Evolutionary conservation across 306 rosid species (phyloP).

Genomic region (Pachyrhizus erosus): DNA sequence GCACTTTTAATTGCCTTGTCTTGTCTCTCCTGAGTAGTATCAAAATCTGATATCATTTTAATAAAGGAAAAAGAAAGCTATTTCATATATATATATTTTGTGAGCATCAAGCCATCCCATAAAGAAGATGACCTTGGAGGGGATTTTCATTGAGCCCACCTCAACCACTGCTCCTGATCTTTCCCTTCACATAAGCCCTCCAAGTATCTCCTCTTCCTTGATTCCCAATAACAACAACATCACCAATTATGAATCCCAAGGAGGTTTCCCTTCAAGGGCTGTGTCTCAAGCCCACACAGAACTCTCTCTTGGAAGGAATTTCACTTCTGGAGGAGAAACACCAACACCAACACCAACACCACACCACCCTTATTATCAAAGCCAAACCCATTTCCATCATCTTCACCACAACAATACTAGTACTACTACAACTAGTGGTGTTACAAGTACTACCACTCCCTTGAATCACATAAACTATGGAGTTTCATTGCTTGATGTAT

Average conservation of each 20-base stretch:
- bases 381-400: slow-evolving; percentile 36
- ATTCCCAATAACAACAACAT: too few relatives aligned
- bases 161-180: slow-evolving; percentile 74
- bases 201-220: slow-evolving; percentile 51
- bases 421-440: neutral
- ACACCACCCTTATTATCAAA: slow-evolving; percentile 40
- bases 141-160: slow-evolving; percentile 72
- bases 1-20: slow-evolving; percentile 45
- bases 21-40: neutral
- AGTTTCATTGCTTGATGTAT: slow-evolving; percentile 58
- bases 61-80: slow-evolving; percentile 20
- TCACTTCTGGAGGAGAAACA: neutral
- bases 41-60: slow-evolving; percentile 39
- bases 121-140: slow-evolving; percentile 85
- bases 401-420: slow-evolving; percentile 18
- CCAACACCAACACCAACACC: slow-evolving; percentile 25
- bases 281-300: slow-evolving; percentile 64
- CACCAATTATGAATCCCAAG: slow-evolving; percentile 31
- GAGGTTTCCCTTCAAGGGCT: neutral
- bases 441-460: neutral
- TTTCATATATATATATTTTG: slow-evolving; percentile 9
- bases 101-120: slow-evolving; percentile 7
- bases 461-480: slow-evolving; percentile 53
- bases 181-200: slow-evolving; percentile 88
- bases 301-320: slow-evolving; percentile 75